Conservation (phyloP, 1,139 yeast species). For the Zygosaccharomyces sapae region DNA sequence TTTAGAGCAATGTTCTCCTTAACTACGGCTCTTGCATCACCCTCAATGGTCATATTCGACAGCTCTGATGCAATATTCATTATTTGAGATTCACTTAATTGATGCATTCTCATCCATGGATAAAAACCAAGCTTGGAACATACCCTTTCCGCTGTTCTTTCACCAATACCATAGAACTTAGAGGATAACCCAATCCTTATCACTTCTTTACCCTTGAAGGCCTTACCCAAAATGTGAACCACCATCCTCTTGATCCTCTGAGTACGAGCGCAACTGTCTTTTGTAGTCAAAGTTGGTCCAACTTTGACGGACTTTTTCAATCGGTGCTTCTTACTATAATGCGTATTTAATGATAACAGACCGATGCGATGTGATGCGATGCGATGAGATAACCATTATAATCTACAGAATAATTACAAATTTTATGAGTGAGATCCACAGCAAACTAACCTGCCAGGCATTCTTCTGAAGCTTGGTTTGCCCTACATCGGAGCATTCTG, state of each 20-base stretch:
- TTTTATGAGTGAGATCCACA: too few species aligned
- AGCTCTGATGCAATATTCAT: conserved; percentile 84
- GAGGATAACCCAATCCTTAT: conserved; percentile 64
- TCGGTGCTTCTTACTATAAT: background rate
- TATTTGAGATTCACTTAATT: conserved; percentile 81
- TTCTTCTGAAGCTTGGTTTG: background rate
- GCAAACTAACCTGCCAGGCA: background rate
- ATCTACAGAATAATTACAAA: background rate
- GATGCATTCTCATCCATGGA: conserved; percentile 92
- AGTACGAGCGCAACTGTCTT: background rate
- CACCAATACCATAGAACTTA: conserved; percentile 83
- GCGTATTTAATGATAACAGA: conserved; percentile 6
- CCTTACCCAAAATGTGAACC: conserved; percentile 71
- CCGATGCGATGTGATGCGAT: background rate
- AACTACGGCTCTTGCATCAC: conserved; percentile 73
- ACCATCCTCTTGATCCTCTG: conserved; percentile 46
- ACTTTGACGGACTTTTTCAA: background rate
- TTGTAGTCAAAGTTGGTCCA: background rate
- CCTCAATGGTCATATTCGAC: conserved; percentile 78
- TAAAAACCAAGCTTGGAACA: conserved; percentile 88
- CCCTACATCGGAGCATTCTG: conserved; percentile 12
- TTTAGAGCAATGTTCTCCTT: conserved; percentile 76
- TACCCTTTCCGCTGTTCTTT: conserved; percentile 63
- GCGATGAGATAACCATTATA: background rate
- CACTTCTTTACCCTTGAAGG: conserved; percentile 53